Base-by-base conservation (phyloP, 495 filamentous ascomycete genomes). In the Extremus antarcticus region DNA sequence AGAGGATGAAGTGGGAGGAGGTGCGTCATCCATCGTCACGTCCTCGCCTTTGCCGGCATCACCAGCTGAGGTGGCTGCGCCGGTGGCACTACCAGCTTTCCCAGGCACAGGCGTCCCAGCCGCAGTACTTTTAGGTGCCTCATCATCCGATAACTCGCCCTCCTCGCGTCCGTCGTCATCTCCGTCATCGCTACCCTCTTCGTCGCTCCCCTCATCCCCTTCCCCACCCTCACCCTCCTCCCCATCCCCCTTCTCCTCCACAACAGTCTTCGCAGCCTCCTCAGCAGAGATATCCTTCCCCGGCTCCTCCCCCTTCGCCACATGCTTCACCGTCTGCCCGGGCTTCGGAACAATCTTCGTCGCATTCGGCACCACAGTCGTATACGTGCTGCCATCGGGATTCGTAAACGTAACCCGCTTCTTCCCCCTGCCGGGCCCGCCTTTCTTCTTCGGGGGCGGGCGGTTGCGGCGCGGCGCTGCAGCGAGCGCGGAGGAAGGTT, bases 371-470 rank as follows among this genome's bases (percentile, higher is more conserved):
- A 60, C 61, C 25, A 58, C 59, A 16, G 51, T 55, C 4, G 58
- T 62, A 29, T 66, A 52, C 10, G 64, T 62, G 23, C 59, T 57
- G 3, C 60, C 65, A 50, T 65, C 63, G 17, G 58, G 43, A 16
- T 65, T 66, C 16, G 66, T 63, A 51, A 71, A 70, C 2, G 61
- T 61, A 22, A 70, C 67, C 50, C 63, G 69, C 64, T 70, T 73
- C 57, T 65, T 68, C 40, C 70, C 69, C 45, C 59, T 53, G 25
- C 65, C 67, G 23, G 59, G 68, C 43, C 66, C 60, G 55, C 61
- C 60, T 51, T 64, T 71, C 47, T 50, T 50, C 63, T 73, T 70
- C 17, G 88, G 87, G 0, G 81, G 80, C 19, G 85, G 82, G 51
- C 83, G 80, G 64, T 81, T 71, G 49, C 76, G 78, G 24, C 59